Conservation (phyloP, 352 stramenopile species). For the Pythium aristosporum region DNA sequence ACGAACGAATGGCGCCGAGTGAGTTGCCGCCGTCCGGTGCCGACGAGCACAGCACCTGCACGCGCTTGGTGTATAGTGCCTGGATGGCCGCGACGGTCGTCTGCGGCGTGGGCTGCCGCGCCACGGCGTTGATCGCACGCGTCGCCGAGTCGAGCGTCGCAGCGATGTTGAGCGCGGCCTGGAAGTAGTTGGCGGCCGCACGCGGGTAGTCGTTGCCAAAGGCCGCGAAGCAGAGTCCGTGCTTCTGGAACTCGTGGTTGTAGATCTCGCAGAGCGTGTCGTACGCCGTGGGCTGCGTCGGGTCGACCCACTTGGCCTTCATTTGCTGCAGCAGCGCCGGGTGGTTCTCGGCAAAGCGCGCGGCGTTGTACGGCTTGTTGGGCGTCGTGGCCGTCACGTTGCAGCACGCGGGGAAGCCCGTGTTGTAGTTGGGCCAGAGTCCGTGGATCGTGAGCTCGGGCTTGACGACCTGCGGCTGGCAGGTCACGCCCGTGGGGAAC, state of each 20-base stretch:
- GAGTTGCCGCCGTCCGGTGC: constrained; percentile 49
- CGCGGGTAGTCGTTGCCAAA: constrained; percentile 47
- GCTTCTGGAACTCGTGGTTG: constrained; percentile 85
- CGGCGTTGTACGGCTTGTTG: constrained; percentile 64
- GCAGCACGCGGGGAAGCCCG: constrained; percentile 70
- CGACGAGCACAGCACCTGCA: constrained; percentile 73
- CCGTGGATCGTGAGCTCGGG: constrained; percentile 76
- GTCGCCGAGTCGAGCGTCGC: constrained; percentile 37
- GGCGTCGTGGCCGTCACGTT: constrained; percentile 54
- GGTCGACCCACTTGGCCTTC: constrained; percentile 63
- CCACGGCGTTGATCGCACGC: constrained; percentile 52
- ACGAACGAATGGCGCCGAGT: constrained; percentile 67
- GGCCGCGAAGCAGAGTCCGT: constrained; percentile 71
- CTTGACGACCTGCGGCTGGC: constrained; percentile 37
- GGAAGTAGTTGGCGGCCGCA: constrained; percentile 66
- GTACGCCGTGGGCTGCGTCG: constrained; percentile 49
- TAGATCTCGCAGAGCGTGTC: constrained; percentile 79
- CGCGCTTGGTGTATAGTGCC: constrained; percentile 51
- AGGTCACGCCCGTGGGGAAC: constrained; percentile 54
- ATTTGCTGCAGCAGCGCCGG: constrained; percentile 52
- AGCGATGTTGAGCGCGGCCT: constrained; percentile 52
- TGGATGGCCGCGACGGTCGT: constrained; percentile 18
- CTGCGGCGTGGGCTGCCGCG: background rate
- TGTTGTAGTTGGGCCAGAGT: constrained; percentile 78
- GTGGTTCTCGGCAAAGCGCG: constrained; percentile 45